Evolutionary conservation across 2,329 filamentous ascomycete genomes (phyloP).

Genomic region (Fusarium decemcellulare): DNA sequence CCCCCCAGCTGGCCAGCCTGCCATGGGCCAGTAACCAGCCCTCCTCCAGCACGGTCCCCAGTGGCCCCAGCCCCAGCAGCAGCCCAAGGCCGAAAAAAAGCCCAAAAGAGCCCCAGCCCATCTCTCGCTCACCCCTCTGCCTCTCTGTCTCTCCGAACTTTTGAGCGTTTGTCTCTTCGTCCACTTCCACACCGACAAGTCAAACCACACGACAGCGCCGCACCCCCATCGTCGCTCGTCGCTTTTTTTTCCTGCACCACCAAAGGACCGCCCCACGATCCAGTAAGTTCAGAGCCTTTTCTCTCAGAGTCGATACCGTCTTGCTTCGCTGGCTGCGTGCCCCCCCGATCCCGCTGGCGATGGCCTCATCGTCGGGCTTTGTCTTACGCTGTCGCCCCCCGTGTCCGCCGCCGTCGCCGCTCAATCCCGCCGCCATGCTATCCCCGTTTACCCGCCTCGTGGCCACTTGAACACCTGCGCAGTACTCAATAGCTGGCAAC

Average conservation of each 20-base stretch:
- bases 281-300: constrained; percentile 45
- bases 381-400: constrained; percentile 32
- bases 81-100: constrained; percentile 42
- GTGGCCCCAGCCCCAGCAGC: constrained; percentile 29
- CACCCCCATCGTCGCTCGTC: constrained; percentile 46
- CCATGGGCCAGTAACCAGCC: constrained; percentile 30
- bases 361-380: constrained; percentile 36
- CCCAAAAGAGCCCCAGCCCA: constrained; percentile 26
- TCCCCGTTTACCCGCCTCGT: constrained; percentile 40
- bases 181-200: constrained; percentile 51
- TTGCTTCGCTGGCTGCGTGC: constrained; percentile 22
- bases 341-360: constrained; percentile 33
- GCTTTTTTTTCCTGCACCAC: constrained; percentile 50
- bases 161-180: constrained; percentile 39
- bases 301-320: constrained; percentile 11
- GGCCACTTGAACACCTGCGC: constrained; percentile 33
- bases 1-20: constrained; percentile 17
- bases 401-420: constrained; percentile 17
- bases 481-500: constrained; percentile 27
- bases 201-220: constrained; percentile 45
- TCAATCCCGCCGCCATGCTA: constrained; percentile 32
- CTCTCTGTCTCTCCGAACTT: constrained; percentile 31
- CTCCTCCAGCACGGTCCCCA: constrained; percentile 29
- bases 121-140: constrained; percentile 41
- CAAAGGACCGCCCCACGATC: constrained; percentile 48